Evolutionary conservation across 1,139 yeast genomes (phyloP), one percentile per base, ranked within the genome.

Genomic region (Yamadazyma conglobata): DNA sequence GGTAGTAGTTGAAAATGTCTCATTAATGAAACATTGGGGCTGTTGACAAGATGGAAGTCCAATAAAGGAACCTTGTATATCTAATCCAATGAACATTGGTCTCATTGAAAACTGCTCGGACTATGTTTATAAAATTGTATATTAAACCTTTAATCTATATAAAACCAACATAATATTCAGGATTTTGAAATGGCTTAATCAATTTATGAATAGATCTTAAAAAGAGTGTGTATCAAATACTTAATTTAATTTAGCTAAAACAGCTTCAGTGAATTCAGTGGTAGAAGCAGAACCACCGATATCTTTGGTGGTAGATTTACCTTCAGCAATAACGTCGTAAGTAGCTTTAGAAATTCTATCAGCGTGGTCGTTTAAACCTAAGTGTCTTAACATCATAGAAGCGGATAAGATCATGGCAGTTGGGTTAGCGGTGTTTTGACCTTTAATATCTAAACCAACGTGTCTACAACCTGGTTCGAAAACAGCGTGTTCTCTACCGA

Each of bases 401-500:
- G 95, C 77, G 38, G 95, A 86, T 56, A 89, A 75, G 54, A 89
- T 83, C 93, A 89, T 83, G 50, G 96, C 97, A 42, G 97, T 87
- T 63, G 98, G 98, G 79, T 91, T 91, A 47, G 97, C 97, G 46
- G 85, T 74, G 73, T 87, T 84, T 66, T 85, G 79, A 58, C 95
- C 96, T 73, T 86, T 76, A 60, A 91, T 85, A 67, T 89, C 97
- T 54, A 88, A 76, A 65, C 97, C 98, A 54, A 89, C 97, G 71
- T 91, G 98, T 76, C 97, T 85, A 71, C 96, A 89, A 65, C 97
- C 98, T 52, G 98, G 98, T 74, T 91, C 98, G 64, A 91, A 91
- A 44, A 91, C 93, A 38, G 98, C 97, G 63, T 84, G 82, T 57
- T 91, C 96, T 64, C 96, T 84, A 66, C 98, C 97, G 52, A 86